Conservation (phyloP, 768 basidiomycete species). For the Pilatotrama ljubarskyi region DNA sequence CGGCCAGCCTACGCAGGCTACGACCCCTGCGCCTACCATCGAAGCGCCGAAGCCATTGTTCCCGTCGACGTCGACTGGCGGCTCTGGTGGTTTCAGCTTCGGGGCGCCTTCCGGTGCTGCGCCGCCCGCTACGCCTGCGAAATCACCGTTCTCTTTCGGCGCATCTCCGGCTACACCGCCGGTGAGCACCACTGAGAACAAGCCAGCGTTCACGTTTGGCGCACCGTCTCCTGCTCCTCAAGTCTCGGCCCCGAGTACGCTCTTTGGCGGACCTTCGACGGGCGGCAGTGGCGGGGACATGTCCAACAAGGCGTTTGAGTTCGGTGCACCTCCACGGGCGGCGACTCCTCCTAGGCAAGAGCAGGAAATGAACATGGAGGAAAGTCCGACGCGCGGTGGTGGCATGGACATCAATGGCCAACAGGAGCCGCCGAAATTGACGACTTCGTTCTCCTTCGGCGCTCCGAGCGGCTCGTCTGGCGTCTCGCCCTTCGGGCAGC, state of each 20-base stretch:
- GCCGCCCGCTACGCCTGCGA: conserved; percentile 29
- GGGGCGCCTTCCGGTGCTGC: conserved; percentile 34
- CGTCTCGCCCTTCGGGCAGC: conserved; percentile 40
- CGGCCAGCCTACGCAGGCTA: conserved; percentile 29
- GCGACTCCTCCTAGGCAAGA: conserved; percentile 66
- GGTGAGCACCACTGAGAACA: conserved; percentile 26
- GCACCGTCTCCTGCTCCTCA: conserved; percentile 31
- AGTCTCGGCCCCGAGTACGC: conserved; percentile 39
- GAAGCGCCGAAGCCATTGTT: conserved; percentile 48
- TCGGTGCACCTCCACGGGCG: conserved; percentile 53
- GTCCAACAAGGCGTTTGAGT: conserved; percentile 54
- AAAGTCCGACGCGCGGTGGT: conserved; percentile 65
- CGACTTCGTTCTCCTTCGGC: conserved; percentile 44
- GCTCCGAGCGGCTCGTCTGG: conserved; percentile 32
- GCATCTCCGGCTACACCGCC: conserved; percentile 30
- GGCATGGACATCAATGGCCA: conserved; percentile 48
- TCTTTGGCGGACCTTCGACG: conserved; percentile 46
- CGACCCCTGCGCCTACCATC: conserved; percentile 29
- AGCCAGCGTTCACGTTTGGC: conserved; percentile 46
- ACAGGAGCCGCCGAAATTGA: conserved; percentile 16
- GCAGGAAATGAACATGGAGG: conserved; percentile 77
- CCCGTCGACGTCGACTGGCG: conserved; percentile 25
- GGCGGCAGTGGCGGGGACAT: conserved; percentile 41
- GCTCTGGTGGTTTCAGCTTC: conserved; percentile 46
- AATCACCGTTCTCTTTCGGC: conserved; percentile 42